Evolutionary conservation across 192 early-diverging fungal genomes (phyloP), one percentile per base, ranked within the genome.

Genomic region (Helicostylum pulchrum): DNA sequence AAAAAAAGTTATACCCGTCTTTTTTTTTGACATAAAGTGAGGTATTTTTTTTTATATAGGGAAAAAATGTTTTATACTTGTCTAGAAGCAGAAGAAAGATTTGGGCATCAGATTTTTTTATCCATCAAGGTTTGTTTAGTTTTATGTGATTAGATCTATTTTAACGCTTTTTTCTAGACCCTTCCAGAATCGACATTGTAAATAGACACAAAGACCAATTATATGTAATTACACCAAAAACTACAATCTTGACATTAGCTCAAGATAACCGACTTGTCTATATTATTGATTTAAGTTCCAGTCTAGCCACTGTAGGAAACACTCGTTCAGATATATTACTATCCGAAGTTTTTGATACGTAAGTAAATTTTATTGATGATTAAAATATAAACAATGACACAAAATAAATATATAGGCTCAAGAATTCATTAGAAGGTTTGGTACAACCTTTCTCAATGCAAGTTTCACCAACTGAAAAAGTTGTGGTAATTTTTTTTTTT

Each of bases 261-360:
- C 70, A 70, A 26, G 77, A 87, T 63, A 85, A 89, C 65, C 72
- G 87, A 1, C 62, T 89, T 9, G 83, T 88, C 3, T 86, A 88
- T 65, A 70, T 90, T 17, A 77, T 92, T 31, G 90, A 92, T 65
- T 72, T 86, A 15, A 83, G 77, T 9, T 82, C 88, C 2, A 86
- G 84, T 60, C 79, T 92, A 65, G 76, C 85, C 14, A 80, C 83
- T 8, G 75, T 82, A 7, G 78, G 82, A 50, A 74, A 73, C 17
- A 65, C 59, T 1, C 63, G 66, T 17, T 69, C 57, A 42, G 50
- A 74, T n/a, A 70, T 80, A 9, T 57, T 84, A 23, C 76, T 84
- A 57, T 71, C 71, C 19, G 68, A 82, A 50, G 83, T 82, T 23
- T 73, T 80, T 50, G 67, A 80, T 52, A 77, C 71, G 83, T 85